A percentile compares a stretch with the other conserved stretches of the same genome.
Evolutionary conservation across 129 eudicot genomes (phyloP).

Genomic region (Pseudognaphalium luteoalbum): DNA sequence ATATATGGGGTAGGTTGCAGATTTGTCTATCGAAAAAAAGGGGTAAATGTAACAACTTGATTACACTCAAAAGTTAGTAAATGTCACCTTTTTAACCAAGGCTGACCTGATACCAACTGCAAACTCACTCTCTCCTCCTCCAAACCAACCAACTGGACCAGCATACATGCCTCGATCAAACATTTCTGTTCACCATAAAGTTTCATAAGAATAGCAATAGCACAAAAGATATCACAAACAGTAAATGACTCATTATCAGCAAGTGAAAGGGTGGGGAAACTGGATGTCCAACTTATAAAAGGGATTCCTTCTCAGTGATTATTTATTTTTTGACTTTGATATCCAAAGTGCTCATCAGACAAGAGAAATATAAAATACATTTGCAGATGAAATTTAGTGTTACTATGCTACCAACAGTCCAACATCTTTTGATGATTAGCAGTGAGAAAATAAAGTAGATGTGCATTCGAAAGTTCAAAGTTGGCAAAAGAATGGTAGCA

Average conservation of each 20-base stretch:
- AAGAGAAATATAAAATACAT: not conserved
- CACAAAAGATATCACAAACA: not conserved
- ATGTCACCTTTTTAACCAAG: constrained; percentile 61
- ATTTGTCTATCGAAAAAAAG: too few relatives aligned
- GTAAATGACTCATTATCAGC: not conserved
- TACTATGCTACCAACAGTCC: not conserved
- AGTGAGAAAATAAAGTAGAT: not conserved
- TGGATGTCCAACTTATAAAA: not conserved
- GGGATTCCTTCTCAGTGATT: not conserved
- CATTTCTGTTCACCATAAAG: constrained; percentile 52
- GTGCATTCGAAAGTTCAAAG: too few relatives aligned
- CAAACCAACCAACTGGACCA: constrained; percentile 98
- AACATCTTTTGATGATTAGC: not conserved
- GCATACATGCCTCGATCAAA: constrained; percentile 99
- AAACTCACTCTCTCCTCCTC: constrained; percentile 96
- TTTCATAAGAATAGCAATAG: constrained; percentile 8
- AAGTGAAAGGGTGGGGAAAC: not conserved
- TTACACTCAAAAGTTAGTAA: not conserved
- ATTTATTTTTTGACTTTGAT: not conserved
- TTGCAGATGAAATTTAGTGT: not conserved
- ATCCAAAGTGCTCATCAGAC: not conserved
- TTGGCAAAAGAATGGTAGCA: not conserved
- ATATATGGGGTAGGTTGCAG: too few relatives aligned
- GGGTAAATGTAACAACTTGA: not conserved
- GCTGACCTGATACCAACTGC: constrained; percentile 98